Evolutionary conservation across 768 basidiomycete species (phyloP).

Genomic region (Tulasnella calospora): DNA sequence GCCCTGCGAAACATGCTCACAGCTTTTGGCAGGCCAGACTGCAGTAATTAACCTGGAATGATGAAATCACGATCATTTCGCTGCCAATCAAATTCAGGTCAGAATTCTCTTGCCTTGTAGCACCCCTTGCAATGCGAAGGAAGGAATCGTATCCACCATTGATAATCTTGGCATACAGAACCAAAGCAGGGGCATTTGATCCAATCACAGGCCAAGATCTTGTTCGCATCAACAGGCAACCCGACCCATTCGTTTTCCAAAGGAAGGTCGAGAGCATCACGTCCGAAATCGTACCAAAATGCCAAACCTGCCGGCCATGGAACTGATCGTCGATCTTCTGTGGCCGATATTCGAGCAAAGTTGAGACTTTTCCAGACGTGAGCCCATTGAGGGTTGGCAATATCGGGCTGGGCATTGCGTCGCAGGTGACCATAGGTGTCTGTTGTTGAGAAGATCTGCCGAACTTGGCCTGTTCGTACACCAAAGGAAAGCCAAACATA

Average conservation of each 20-base stretch:
- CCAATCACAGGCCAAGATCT: not conserved
- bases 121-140: not conserved
- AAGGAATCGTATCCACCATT: not conserved
- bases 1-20: not conserved
- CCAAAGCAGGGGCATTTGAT: not conserved
- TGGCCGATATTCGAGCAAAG: not conserved
- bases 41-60: not conserved
- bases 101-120: not conserved
- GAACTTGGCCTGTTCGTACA: not conserved
- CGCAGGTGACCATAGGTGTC: not conserved
- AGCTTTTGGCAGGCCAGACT: not conserved
- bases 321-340: not conserved
- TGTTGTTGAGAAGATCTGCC: not conserved
- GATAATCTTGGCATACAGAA: not conserved
- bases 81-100: not conserved
- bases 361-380: not conserved
- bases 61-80: not conserved
- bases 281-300: not conserved
- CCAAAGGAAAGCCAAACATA: not conserved
- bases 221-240: not conserved
- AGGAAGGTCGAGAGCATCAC: not conserved
- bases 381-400: not conserved
- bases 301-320: not conserved
- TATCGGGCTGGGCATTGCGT: not conserved
- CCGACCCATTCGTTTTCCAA: not conserved